Evolutionary conservation across 2,329 filamentous ascomycete species (phyloP).

Genomic region (Colletotrichum incanum): DNA sequence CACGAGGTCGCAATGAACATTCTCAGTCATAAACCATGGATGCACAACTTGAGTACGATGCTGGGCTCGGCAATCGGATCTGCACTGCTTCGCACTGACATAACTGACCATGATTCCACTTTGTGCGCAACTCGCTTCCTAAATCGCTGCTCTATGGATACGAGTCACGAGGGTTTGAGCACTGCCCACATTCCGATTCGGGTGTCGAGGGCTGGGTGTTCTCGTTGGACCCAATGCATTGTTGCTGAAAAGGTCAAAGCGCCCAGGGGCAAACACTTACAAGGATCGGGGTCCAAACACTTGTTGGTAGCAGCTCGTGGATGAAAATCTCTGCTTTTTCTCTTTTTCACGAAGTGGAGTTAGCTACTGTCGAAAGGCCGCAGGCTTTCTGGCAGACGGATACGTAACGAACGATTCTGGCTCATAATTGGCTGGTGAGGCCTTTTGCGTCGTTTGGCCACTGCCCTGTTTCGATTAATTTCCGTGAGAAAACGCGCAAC

Average conservation of each 20-base stretch:
- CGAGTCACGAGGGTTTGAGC: conserved; percentile 18
- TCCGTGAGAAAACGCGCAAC: conserved; percentile 15
- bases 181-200: conserved; percentile 18
- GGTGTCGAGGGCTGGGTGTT: neutral
- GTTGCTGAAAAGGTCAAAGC: conserved; percentile 11
- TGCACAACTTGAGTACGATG: neutral
- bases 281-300: conserved; percentile 4
- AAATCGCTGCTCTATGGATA: neutral
- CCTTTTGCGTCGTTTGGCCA: conserved; percentile 24
- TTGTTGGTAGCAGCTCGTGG: neutral
- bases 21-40: neutral
- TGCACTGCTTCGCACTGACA: conserved; percentile 36
- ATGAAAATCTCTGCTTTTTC: neutral
- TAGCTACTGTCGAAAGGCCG: neutral
- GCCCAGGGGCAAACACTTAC: neutral
- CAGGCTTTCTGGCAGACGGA: neutral
- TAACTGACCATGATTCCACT: neutral
- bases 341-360: too few relatives aligned
- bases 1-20: neutral
- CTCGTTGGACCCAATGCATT: neutral
- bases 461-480: conserved; percentile 28
- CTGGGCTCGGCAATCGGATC: conserved; percentile 40
- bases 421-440: conserved; percentile 1
- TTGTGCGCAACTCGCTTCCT: neutral
- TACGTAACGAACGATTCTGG: neutral